These are phyloP conservation scores for Leccinum subgranulosum DNA, from an alignment of 768 basidiomycete genomes.

Conservation along the genomic window DNA sequence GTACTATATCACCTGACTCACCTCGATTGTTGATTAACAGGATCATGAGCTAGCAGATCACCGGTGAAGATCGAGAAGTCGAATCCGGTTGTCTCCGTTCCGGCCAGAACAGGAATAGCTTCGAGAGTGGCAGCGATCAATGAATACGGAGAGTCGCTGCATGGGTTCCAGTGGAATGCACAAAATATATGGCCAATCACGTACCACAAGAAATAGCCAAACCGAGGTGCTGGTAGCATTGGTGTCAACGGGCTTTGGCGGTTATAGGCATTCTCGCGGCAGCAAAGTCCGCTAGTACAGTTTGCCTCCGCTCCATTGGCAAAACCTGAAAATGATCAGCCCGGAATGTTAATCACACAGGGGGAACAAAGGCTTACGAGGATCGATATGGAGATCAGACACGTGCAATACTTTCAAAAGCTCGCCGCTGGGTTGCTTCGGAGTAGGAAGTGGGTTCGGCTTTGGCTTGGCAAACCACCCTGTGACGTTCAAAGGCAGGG, in stretches of 20 bases:
- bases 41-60: conserved; percentile 72
- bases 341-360: not conserved
- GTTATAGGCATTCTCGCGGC: conserved; percentile 54
- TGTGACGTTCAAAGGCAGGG: conserved; percentile 59
- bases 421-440: conserved; percentile 58
- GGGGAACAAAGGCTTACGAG: conserved; percentile 40
- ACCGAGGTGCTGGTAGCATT: conserved; percentile 62
- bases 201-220: conserved; percentile 60
- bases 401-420: conserved; percentile 70
- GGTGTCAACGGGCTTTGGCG: conserved; percentile 45
- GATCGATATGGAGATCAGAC: conserved; percentile 77
- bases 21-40: conserved; percentile 61
- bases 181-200: not conserved
- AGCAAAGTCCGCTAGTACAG: conserved; percentile 66
- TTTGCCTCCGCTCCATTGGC: conserved; percentile 70
- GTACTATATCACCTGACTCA: conserved; percentile 22
- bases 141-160: conserved; percentile 61
- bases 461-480: conserved; percentile 78
- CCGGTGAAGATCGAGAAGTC: conserved; percentile 69
- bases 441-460: conserved; percentile 59
- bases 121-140: conserved; percentile 58
- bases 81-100: conserved; percentile 58
- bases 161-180: not conserved
- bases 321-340: conserved; percentile 44
- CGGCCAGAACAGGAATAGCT: conserved; percentile 65